A percentile compares a stretch with the other conserved stretches of the same genome.
These are phyloP conservation scores for Geotrichum bryndzae DNA, from an alignment of 1,139 yeast species.

Conservation along the genomic window DNA sequence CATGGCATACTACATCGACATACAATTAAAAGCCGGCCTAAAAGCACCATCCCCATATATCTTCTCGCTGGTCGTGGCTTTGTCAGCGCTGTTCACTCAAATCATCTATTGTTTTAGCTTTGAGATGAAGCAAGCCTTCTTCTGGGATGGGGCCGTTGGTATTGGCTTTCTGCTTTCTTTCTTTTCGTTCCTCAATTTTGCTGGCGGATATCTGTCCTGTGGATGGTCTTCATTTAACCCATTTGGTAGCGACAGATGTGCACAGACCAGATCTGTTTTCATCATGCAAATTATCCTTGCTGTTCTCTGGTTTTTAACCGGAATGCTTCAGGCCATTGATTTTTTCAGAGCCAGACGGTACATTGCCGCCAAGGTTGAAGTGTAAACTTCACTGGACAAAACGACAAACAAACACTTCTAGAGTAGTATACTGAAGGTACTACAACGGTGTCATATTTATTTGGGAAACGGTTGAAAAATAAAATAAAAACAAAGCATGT, in stretches of 20 bases:
- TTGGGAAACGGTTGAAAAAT: neutral
- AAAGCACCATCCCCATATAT: conserved; percentile 26
- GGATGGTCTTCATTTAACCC: conserved; percentile 32
- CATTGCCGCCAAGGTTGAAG: conserved; percentile 1
- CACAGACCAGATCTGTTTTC: conserved; percentile 29
- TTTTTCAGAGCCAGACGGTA: conserved; percentile 7
- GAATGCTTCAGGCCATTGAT: conserved; percentile 17
- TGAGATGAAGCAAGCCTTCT: conserved; percentile 22
- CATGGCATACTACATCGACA: conserved; percentile 27
- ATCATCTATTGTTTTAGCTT: conserved; percentile 29
- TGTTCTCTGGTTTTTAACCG: conserved; percentile 28
- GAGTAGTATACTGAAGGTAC: neutral
- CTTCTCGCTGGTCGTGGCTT: conserved; percentile 27
- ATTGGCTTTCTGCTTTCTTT: conserved; percentile 28
- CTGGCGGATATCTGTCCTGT: conserved; percentile 22
- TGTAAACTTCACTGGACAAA: neutral
- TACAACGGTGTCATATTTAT: neutral
- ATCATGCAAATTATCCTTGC: conserved; percentile 27
- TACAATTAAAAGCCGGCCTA: conserved; percentile 18
- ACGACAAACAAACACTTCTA: neutral
- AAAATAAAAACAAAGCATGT: neutral
- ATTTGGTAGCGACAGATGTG: conserved; percentile 29
- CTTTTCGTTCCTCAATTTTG: conserved; percentile 30
- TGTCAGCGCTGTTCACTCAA: conserved; percentile 28
- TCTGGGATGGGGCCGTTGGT: conserved; percentile 29